Percentiles rank a stretch among this genome's conserved stretches.
These are phyloP conservation scores for Nitzschia sp. DNA, from an alignment of 108 stramenopile species.

Conservation along the genomic window DNA sequence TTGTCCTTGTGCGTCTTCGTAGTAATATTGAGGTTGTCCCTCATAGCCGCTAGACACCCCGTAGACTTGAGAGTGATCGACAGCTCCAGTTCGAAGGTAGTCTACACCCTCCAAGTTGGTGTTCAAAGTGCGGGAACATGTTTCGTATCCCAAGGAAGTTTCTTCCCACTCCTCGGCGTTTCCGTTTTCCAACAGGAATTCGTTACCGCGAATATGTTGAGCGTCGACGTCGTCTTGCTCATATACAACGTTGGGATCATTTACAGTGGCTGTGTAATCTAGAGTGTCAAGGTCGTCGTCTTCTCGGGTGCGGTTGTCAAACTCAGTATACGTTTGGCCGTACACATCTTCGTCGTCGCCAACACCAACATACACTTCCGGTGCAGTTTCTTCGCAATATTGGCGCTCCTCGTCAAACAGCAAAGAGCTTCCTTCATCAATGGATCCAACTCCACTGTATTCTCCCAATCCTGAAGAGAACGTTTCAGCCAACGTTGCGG, in stretches of 20 bases:
- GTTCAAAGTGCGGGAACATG: slow-evolving; percentile 15
- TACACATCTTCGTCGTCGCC: not conserved
- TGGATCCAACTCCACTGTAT: not conserved
- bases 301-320: slow-evolving; percentile 11
- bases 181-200: not conserved
- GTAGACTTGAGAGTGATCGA: not conserved
- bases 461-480: slow-evolving; percentile 26
- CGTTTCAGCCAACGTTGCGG: slow-evolving; percentile 25
- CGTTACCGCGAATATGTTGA: not conserved
- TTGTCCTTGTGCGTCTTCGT: slow-evolving; percentile 10
- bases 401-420: not conserved
- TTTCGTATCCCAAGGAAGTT: slow-evolving; percentile 1
- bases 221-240: slow-evolving; percentile 2
- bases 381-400: not conserved
- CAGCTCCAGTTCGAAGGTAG: not conserved
- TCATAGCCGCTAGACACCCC: slow-evolving; percentile 1
- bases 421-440: not conserved
- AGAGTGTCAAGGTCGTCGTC: slow-evolving; percentile 11
- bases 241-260: not conserved
- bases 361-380: not conserved
- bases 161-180: slow-evolving; percentile 15
- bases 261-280: slow-evolving; percentile 8
- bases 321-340: slow-evolving; percentile 5
- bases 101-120: slow-evolving; percentile 26
- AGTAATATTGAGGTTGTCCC: slow-evolving; percentile 12